These are phyloP conservation scores for Mycena epipterygia DNA, from an alignment of 768 basidiomycete genomes.

Conservation along the genomic window DNA sequence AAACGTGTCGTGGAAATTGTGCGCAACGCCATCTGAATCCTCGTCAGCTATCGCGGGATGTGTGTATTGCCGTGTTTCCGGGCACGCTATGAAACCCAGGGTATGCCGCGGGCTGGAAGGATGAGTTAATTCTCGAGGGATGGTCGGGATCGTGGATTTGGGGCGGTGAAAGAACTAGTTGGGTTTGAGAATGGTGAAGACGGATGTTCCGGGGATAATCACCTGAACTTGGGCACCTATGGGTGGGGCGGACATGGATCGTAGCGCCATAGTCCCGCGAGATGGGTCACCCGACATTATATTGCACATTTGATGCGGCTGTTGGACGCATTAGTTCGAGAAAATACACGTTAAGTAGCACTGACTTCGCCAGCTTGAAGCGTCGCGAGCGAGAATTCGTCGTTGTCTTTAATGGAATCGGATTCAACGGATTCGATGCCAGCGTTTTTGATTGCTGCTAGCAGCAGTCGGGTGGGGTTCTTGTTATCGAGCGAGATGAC, in stretches of 20 bases:
- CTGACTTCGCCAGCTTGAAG: slow-evolving; percentile 46
- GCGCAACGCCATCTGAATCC: slow-evolving; percentile 18
- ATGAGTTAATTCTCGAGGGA: slow-evolving; percentile 10
- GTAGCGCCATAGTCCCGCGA: slow-evolving; percentile 75
- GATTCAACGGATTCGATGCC: slow-evolving; percentile 46
- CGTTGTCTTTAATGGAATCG: slow-evolving; percentile 63
- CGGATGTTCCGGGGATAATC: slow-evolving; percentile 28
- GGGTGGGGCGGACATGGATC: slow-evolving; percentile 63
- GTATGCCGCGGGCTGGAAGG: slow-evolving; percentile 17
- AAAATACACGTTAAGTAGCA: not conserved
- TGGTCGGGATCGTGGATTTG: slow-evolving; percentile 29
- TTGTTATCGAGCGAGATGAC: slow-evolving; percentile 66
- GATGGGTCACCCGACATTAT: slow-evolving; percentile 82
- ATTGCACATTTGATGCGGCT: slow-evolving; percentile 64
- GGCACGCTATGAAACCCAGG: slow-evolving; percentile 33
- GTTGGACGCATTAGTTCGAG: not conserved
- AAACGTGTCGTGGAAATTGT: slow-evolving; percentile 50
- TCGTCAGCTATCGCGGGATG: slow-evolving; percentile 7
- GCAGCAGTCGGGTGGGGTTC: slow-evolving; percentile 74
- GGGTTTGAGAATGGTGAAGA: slow-evolving; percentile 7
- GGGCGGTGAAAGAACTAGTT: slow-evolving; percentile 59
- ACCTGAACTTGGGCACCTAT: slow-evolving; percentile 65
- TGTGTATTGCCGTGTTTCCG: slow-evolving; percentile 34
- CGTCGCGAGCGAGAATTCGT: slow-evolving; percentile 66
- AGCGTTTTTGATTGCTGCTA: slow-evolving; percentile 62